Evolutionary conservation across 306 rosid species (phyloP), one percentile per base, ranked within the genome.

Genomic region (Castanea sativa): DNA sequence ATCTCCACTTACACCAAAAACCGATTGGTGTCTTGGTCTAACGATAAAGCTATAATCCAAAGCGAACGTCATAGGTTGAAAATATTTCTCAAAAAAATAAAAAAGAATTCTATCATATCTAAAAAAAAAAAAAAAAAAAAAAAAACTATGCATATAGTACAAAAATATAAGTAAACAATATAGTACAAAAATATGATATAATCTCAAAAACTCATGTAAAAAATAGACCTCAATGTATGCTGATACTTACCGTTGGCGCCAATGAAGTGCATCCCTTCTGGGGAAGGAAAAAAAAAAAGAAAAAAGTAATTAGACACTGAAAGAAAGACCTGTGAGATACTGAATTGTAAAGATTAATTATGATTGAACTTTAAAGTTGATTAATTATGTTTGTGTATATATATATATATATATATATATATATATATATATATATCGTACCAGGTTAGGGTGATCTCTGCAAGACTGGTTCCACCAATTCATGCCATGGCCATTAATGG

Each of bases 391-490:
- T 25, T 25, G 27, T 33, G 67, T 67, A 18, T 63, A 20, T 1
- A 29, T 29, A 29, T 29, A 29, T 23, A 23, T 23, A 23, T 23
- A 29, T 29, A 27, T 27, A 27, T 21, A 23, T 23, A 23, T 23
- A 23, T 23, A 23, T 23, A 23, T 23, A 23, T 23, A 23, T 23
- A 23, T 8, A 41, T 41, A 41, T 41, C 45, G 73, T 77, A 80
- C 89, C 87, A 83, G 30, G 52, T 18, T 15, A 10, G 87, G 85
- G 41, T 83, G 85, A 72, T 83, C 19, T 41, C 69, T 83, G 81
- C 87, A 86, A n/a, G 87, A 83, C 32, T 86, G 87, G 61, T 43
- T 61, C 89, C 89, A 86, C 89, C 87, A 86, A 38, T 74, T 64
- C 10, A 32, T 38, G 21, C 83, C 87, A 30, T 71, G 59, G 27